These are phyloP conservation scores for Nakazawaea siamensis DNA, from an alignment of 805 yeast species.

Conservation along the genomic window DNA sequence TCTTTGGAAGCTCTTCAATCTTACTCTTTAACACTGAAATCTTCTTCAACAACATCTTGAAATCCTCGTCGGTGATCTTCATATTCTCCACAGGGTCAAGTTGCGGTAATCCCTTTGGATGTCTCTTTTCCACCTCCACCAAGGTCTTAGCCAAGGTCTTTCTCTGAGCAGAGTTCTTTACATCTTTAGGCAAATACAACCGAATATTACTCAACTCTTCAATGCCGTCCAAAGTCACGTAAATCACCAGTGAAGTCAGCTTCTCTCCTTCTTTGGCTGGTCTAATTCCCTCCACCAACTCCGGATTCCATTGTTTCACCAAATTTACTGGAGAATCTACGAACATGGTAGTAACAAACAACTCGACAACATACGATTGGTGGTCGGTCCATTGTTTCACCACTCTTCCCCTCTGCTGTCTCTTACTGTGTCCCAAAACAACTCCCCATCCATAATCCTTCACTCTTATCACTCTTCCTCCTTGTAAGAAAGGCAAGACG, in stretches of 20 bases:
- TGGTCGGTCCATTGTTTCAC: conserved; percentile 65
- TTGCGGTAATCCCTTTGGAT: conserved; percentile 86
- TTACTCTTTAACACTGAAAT: conserved; percentile 77
- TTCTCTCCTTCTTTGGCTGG: conserved; percentile 73
- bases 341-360: conserved; percentile 69
- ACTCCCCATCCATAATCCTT: conserved; percentile 96
- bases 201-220: conserved; percentile 72
- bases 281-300: conserved; percentile 80
- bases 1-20: conserved; percentile 59
- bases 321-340: conserved; percentile 79
- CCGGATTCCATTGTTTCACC: conserved; percentile 69
- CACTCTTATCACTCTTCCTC: conserved; percentile 78
- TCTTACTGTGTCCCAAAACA: conserved; percentile 67
- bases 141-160: conserved; percentile 63
- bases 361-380: conserved; percentile 83
- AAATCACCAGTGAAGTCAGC: conserved; percentile 68
- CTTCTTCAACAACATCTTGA: conserved; percentile 62
- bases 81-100: conserved; percentile 87
- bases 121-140: conserved; percentile 71
- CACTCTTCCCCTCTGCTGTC: conserved; percentile 55
- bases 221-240: conserved; percentile 76
- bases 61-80: conserved; percentile 83
- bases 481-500: conserved; percentile 73
- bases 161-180: conserved; percentile 52
- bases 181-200: conserved; percentile 68